Evolutionary conservation across 352 stramenopile species (phyloP).

Genomic region (Aphanomyces euteiches): DNA sequence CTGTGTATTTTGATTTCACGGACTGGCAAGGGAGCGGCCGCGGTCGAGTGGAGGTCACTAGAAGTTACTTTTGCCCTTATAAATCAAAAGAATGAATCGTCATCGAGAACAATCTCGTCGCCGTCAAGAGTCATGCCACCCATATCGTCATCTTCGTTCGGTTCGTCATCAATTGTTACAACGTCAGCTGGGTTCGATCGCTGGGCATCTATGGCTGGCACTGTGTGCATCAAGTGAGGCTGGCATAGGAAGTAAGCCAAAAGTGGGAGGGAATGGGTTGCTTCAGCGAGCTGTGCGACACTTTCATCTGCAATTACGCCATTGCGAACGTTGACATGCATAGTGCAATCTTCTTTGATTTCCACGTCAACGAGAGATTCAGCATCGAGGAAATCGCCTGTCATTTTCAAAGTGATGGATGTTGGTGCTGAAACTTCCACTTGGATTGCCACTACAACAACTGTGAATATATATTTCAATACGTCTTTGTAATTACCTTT

Average conservation of each 20-base stretch:
- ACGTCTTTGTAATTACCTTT: conserved; percentile 42
- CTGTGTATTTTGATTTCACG: background rate
- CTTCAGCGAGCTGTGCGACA: conserved; percentile 42
- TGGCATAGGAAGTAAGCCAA: conserved; percentile 48
- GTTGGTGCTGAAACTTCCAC: conserved; percentile 76
- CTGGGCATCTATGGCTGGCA: background rate
- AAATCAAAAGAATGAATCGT: conserved; percentile 22
- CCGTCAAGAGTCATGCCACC: background rate
- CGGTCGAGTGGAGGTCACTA: conserved; percentile 4
- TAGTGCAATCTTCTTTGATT: conserved; percentile 54
- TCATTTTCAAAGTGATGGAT: conserved; percentile 70
- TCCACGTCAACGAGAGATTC: conserved; percentile 64
- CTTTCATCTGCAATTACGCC: background rate
- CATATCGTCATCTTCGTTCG: conserved; percentile 1
- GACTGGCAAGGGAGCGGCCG: background rate
- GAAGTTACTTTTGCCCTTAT: background rate
- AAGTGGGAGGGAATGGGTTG: conserved; percentile 73
- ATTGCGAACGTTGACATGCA: conserved; percentile 57
- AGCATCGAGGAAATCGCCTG: conserved; percentile 47
- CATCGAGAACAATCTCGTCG: conserved; percentile 18
- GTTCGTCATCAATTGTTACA: conserved; percentile 12
- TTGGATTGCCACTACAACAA: conserved; percentile 56
- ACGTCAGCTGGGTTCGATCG: background rate
- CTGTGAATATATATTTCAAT: background rate
- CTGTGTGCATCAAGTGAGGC: background rate